Conservation (phyloP, 169 alveolate genomes). For the Cryptosporidium ryanae region DNA sequence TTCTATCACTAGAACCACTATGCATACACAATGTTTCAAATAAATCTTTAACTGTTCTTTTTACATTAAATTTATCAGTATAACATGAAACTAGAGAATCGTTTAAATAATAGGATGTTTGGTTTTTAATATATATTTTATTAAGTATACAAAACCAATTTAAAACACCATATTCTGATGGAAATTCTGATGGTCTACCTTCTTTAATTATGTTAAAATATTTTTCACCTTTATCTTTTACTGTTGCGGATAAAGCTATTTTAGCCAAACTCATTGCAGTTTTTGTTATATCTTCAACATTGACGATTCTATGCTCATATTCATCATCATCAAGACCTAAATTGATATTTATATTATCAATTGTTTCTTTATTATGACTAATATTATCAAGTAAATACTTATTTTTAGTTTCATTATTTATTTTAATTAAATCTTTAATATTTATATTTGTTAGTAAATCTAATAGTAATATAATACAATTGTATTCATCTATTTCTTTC, state of each 20-base stretch:
- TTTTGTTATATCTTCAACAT: constrained; percentile 27
- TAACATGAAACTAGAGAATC: constrained; percentile 41
- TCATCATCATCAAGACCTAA: no score
- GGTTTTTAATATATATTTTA: constrained; percentile 36
- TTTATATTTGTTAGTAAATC: constrained; percentile 38
- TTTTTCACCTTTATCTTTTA: constrained; percentile 14
- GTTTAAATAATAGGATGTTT: neutral
- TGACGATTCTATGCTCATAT: neutral
- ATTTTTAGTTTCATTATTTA: constrained; percentile 12
- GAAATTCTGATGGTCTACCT: constrained; percentile 27
- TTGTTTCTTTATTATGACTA: neutral
- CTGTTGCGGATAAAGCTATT: constrained; percentile 29
- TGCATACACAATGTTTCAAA: constrained; percentile 23
- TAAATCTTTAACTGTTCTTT: constrained; percentile 47
- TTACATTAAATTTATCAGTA: constrained; percentile 40
- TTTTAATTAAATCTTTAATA: neutral
- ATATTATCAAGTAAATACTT: constrained; percentile 7
- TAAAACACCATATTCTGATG: constrained; percentile 45
- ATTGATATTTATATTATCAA: no score
- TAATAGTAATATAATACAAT: neutral
- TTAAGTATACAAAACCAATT: constrained; percentile 54
- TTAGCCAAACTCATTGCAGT: constrained; percentile 62
- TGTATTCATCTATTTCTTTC: constrained; percentile 29
- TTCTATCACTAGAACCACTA: constrained; percentile 27
- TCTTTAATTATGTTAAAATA: constrained; percentile 33